Percentiles rank a stretch among this genome's conserved stretches.
Evolutionary conservation across 1,139 yeast genomes (phyloP).

Genomic region (Pichia sp.): DNA sequence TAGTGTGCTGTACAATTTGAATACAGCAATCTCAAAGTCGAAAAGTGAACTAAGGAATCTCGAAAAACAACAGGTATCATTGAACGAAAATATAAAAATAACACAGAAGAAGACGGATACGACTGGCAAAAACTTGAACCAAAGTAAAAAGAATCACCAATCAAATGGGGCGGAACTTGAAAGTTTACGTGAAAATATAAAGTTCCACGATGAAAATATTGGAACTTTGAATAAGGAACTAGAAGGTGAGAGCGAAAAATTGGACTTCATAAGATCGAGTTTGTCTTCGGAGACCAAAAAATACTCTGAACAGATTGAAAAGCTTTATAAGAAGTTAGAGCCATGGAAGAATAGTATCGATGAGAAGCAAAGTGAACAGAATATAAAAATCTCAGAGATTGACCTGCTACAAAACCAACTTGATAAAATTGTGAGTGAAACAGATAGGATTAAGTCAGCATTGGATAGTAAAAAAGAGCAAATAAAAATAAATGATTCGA

Average conservation of each 20-base stretch:
- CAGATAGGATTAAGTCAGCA: slow-evolving; percentile 45
- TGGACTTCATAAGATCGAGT: slow-evolving; percentile 61
- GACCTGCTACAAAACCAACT: slow-evolving; percentile 54
- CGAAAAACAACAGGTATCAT: slow-evolving; percentile 40
- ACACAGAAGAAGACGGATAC: slow-evolving; percentile 12
- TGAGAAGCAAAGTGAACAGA: slow-evolving; percentile 61
- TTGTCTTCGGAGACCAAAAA: slow-evolving; percentile 71
- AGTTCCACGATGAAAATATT: slow-evolving; percentile 41
- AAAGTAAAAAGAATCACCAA: slow-evolving; percentile 36
- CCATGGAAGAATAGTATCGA: slow-evolving; percentile 80
- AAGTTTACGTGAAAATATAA: slow-evolving; percentile 40
- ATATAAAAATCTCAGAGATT: slow-evolving; percentile 61
- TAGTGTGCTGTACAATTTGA: slow-evolving; percentile 33
- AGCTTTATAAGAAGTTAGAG: slow-evolving; percentile 60
- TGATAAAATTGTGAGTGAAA: slow-evolving; percentile 40
- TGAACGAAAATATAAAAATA: slow-evolving; percentile 31
- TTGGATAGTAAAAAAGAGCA: slow-evolving; percentile 43
- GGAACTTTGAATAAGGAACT: slow-evolving; percentile 44
- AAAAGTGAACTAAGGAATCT: slow-evolving; percentile 41
- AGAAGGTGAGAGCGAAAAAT: slow-evolving; percentile 47
- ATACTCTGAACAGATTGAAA: slow-evolving; percentile 59
- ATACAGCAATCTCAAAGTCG: slow-evolving; percentile 50
- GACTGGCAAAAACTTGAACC: slow-evolving; percentile 37
- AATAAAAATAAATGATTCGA: slow-evolving; percentile 34
- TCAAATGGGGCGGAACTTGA: slow-evolving; percentile 48